Evolutionary conservation across 371 early-diverging fungal genomes (phyloP).

Genomic region (Synchytrium microbalum): DNA sequence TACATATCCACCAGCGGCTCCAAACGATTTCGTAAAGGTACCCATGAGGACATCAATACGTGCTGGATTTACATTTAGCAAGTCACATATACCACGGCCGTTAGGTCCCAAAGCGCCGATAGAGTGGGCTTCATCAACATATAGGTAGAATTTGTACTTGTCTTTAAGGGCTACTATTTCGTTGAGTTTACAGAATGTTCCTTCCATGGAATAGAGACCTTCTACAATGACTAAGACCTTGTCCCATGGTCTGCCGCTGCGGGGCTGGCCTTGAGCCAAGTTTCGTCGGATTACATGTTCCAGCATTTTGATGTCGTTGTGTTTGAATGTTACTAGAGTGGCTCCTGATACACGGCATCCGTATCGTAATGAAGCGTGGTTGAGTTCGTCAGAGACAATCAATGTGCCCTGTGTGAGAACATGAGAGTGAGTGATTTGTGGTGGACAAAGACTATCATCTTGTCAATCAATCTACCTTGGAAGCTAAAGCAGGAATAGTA

Average conservation of each 20-base stretch:
- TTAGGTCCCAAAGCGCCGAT: slow-evolving; percentile 64
- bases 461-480: slow-evolving; percentile 33
- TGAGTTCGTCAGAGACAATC: slow-evolving; percentile 90
- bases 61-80: slow-evolving; percentile 64
- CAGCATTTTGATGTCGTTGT: slow-evolving; percentile 68
- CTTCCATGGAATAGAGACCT: slow-evolving; percentile 97
- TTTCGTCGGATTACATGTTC: slow-evolving; percentile 70
- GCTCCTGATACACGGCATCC: slow-evolving; percentile 87
- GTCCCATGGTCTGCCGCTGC: slow-evolving; percentile 94
- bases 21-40: slow-evolving; percentile 96
- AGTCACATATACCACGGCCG: slow-evolving; percentile 90
- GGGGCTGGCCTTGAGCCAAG: slow-evolving; percentile 93
- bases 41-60: slow-evolving; percentile 95
- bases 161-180: slow-evolving; percentile 78
- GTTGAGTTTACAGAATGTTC: slow-evolving; percentile 74
- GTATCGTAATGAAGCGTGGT: slow-evolving; percentile 87
- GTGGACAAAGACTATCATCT: neutral
- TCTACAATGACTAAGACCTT: slow-evolving; percentile 93
- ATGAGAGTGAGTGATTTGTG: neutral
- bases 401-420: slow-evolving; percentile 37
- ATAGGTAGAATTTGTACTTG: slow-evolving; percentile 84
- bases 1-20: slow-evolving; percentile 95
- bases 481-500: slow-evolving; percentile 78
- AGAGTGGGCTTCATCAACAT: slow-evolving; percentile 97
- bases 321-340: slow-evolving; percentile 84